A percentile compares a stretch with the other conserved stretches of the same genome.
Conservation (phyloP, 139 green algal species). For the Chloropicon primus region DNA sequence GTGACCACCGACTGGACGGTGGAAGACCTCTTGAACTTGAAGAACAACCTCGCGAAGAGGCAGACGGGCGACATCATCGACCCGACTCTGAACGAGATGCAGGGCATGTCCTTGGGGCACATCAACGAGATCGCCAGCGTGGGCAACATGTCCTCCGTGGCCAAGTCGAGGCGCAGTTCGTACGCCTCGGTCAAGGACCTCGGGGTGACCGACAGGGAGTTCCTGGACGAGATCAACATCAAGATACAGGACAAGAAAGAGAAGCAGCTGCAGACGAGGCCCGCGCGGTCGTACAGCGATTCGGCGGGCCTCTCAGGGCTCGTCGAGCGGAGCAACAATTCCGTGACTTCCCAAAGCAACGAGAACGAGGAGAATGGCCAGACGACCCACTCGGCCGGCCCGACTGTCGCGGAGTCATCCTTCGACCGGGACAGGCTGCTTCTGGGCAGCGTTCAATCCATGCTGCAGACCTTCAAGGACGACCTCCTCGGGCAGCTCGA, state of each 20-base stretch:
- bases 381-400: too few relatives aligned
- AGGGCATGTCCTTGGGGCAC: background rate
- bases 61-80: background rate
- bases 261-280: background rate
- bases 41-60: background rate
- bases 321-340: too few relatives aligned
- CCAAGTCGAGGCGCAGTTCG: background rate
- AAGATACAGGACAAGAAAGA: background rate
- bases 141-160: background rate
- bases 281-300: background rate
- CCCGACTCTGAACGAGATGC: background rate
- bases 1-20: background rate
- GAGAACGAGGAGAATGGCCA: too few relatives aligned
- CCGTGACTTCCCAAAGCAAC: too few relatives aligned
- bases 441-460: background rate
- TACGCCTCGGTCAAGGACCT: background rate
- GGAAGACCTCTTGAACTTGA: background rate
- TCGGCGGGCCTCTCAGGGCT: too few relatives aligned
- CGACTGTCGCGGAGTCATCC: background rate
- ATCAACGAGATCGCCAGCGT: background rate
- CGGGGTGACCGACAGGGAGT: background rate
- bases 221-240: background rate
- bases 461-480: background rate
- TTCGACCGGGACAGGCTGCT: background rate
- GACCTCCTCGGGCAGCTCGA: background rate